Evolutionary conservation across 805 yeast species (phyloP).

Genomic region (Brettanomyces custersianus): DNA sequence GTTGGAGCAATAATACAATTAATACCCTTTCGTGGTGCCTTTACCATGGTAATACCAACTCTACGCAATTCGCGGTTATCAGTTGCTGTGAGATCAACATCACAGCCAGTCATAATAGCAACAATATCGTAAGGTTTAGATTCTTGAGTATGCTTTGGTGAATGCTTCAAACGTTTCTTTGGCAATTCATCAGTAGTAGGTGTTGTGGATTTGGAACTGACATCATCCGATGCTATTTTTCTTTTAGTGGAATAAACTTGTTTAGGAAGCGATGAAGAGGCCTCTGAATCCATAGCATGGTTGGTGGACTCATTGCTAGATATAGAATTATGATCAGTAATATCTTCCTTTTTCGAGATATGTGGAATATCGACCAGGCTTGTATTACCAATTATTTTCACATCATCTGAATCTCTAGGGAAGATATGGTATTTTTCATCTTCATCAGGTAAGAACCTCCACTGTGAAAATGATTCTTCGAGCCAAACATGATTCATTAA

Average conservation of each 20-base stretch:
- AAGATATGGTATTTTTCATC: constrained; percentile 39
- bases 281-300: too few species aligned
- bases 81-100: constrained; percentile 32
- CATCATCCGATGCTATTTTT: not conserved
- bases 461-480: constrained; percentile 64
- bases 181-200: not conserved
- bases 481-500: constrained; percentile 82
- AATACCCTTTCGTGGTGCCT: constrained; percentile 32
- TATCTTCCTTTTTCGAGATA: too few species aligned
- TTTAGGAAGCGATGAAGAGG: too few species aligned
- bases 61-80: constrained; percentile 35
- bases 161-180: not conserved
- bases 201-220: not conserved
- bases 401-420: constrained; percentile 28
- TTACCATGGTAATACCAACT: constrained; percentile 49
- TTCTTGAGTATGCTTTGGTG: constrained; percentile 6
- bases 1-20: constrained; percentile 67
- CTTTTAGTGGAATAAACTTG: not conserved
- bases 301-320: too few species aligned
- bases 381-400: constrained; percentile 39
- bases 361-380: too few species aligned
- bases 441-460: constrained; percentile 43
- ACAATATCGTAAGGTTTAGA: constrained; percentile 29
- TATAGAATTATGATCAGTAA: too few species aligned
- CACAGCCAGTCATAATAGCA: constrained; percentile 62